phyloP scores from a whole-genome alignment of 257 asterid genomes.

The Oldenlandia corymbosa region DNA sequence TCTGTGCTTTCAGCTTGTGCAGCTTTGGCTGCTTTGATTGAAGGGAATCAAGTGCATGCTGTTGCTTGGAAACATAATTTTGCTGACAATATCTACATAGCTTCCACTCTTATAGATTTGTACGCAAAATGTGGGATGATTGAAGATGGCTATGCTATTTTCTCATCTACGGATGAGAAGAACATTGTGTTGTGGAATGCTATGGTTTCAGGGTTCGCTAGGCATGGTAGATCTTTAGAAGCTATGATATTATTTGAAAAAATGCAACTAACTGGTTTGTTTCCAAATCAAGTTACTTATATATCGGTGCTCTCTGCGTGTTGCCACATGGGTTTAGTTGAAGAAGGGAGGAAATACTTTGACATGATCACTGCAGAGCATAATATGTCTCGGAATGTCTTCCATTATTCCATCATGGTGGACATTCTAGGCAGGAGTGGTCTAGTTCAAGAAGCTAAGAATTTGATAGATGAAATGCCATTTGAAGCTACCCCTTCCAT shows the following conservation, averaged over 20 bases:
- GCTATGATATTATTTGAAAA: constrained; percentile 82
- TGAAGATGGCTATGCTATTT: constrained; percentile 52
- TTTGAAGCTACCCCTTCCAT: constrained; percentile 75
- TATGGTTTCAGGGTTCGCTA: constrained; percentile 79
- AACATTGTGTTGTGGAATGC: constrained; percentile 74
- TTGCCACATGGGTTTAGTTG: constrained; percentile 79
- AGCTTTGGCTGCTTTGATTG: constrained; percentile 69
- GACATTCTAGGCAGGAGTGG: constrained; percentile 80
- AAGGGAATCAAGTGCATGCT: constrained; percentile 70
- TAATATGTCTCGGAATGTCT: constrained; percentile 43
- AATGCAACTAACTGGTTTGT: constrained; percentile 57
- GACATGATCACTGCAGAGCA: constrained; percentile 61
- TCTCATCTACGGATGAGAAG: constrained; percentile 46
- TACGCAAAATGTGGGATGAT: constrained; percentile 84
- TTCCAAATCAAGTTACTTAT: constrained; percentile 64
- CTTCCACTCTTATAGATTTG: constrained; percentile 72
- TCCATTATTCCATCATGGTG: constrained; percentile 83
- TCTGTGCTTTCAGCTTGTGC: constrained; percentile 73
- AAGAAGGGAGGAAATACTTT: constrained; percentile 64
- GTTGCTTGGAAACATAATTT: constrained; percentile 54
- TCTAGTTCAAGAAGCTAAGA: constrained; percentile 60
- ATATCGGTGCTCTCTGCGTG: constrained; percentile 74
- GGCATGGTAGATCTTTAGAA: constrained; percentile 60
- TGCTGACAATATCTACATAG: constrained; percentile 38
- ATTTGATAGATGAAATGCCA: constrained; percentile 64